Evolutionary conservation across 495 filamentous ascomycete genomes (phyloP), one percentile per base, ranked within the genome.

Genomic region (Hypoxylon fragiforme): DNA sequence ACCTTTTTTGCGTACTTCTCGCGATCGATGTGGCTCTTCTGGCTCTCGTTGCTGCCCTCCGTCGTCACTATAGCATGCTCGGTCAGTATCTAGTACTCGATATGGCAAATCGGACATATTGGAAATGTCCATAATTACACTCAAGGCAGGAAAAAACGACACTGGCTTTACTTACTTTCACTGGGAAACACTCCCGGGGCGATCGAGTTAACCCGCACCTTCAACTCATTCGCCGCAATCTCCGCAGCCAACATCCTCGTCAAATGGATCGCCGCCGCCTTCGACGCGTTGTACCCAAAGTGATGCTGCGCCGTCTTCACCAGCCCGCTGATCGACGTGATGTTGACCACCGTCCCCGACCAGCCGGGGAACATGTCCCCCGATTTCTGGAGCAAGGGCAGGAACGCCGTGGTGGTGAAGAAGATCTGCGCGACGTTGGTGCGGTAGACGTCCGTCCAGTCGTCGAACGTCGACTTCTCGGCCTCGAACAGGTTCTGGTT

Each of bases 401-500:
- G 86, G 13, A 90, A 77, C 2, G 81, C 73, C 66, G 87, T 85
- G 3, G 89, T 91, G 8, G 90, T 75, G 47, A 87, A 87, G 70
- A 90, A 95, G 42, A 92, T 84, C 14, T 87, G 83, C 47, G 90
- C 83, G 7, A 92, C 80, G 69, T 94, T 94, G 30, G 91, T 81
- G 16, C 87, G 91, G 16, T 92, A 76, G 3, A 92, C 84, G 44
- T 86, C 79, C 3, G 78, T 82, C 84, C 86, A 92, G 19, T 89
- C 88, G 6, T 75, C 52, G 54, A 88, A 81, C 3, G 88, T 88
- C 68, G 88, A 91, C 44, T 75, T 73, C 24, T 83, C 82, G 61
- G 79, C 79, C 7, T 87, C 80, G 72, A 85, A 85, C 2, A 88
- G 73, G 22, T 79, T 77, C 58, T 79, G 59, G 31, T 74, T 77